Evolutionary conservation across 1,139 yeast genomes (phyloP).

Genomic region (Hyphopichia burtonii): DNA sequence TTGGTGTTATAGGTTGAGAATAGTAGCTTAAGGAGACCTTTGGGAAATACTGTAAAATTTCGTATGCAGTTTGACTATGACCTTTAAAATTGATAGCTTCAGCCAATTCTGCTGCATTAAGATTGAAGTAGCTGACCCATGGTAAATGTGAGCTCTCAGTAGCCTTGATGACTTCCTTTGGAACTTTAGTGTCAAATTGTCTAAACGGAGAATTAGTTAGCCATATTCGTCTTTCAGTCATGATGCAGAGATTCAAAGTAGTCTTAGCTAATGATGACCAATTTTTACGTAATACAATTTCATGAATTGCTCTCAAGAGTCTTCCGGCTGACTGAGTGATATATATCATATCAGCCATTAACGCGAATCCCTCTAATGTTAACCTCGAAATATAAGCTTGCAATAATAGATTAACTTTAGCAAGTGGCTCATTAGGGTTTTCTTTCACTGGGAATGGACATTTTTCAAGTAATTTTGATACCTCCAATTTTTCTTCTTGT

Average conservation of each 20-base stretch:
- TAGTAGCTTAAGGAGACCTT: slow-evolving; percentile 54
- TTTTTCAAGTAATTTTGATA: slow-evolving; percentile 63
- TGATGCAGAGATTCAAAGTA: slow-evolving; percentile 67
- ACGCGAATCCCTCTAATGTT: slow-evolving; percentile 81
- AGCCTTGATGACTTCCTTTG: slow-evolving; percentile 65
- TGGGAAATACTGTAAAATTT: slow-evolving; percentile 72
- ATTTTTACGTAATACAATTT: slow-evolving; percentile 65
- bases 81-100: slow-evolving; percentile 76
- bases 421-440: slow-evolving; percentile 63
- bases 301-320: slow-evolving; percentile 79
- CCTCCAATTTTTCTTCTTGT: slow-evolving; percentile 82
- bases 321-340: slow-evolving; percentile 94
- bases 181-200: slow-evolving; percentile 66
- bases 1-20: slow-evolving; percentile 75
- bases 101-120: slow-evolving; percentile 74
- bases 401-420: slow-evolving; percentile 76
- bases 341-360: slow-evolving; percentile 91
- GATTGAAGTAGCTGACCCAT: slow-evolving; percentile 72
- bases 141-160: slow-evolving; percentile 83
- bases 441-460: slow-evolving; percentile 90
- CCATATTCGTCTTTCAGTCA: slow-evolving; percentile 86
- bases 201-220: slow-evolving; percentile 79
- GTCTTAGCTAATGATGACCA: slow-evolving; percentile 69
- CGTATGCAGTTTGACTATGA: slow-evolving; percentile 60
- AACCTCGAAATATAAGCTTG: slow-evolving; percentile 84